Base-by-base conservation (phyloP, 2,329 filamentous ascomycete species). In the Cordyceps tenuipes region DNA sequence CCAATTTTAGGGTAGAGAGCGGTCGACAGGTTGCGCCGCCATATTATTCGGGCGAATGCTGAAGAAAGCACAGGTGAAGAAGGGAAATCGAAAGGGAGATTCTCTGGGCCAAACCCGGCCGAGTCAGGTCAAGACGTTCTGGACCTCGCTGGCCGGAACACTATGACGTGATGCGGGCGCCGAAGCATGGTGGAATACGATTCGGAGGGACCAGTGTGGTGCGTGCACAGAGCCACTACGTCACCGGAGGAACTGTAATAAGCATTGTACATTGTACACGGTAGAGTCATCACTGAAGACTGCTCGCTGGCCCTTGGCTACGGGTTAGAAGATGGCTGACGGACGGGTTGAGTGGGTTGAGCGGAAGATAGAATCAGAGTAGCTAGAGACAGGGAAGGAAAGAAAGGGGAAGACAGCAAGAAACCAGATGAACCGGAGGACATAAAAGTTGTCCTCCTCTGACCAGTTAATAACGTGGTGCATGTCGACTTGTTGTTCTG, bases 111-210 rank as follows among this genome's bases (percentile, higher is more conserved):
- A 36, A 29, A 3, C 23, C 56, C 13, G 17, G 47, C 36, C 56
- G 46, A 51, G 47, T 50, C 46, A 51, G 56, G 47, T n/a, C n/a
- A 21, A 51, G 47, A 58, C 39, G 56, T 43, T 58, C 56, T 58
- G 56, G 56, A 58, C 56, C 56, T 58, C 34, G 47, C 46, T 23
- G 56, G 26, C 46, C 48, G 36, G 56, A 12, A 58, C 47, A 50
- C 47, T 44, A 51, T 58, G 56, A 58, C 56, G 56, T 58, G 46
- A 58, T 50, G 46, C 19, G 56, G 34, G 34, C 39, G 46, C 34
- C 56, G 9, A 51, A 51, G 34, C 56, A 58, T 48, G 43, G 39
- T 31, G 19, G 54, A 44, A 55, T 46, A 44, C 52, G 52, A 46
- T 44, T 41, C 19, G 29, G 46, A 39, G 56, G 17, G 29, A 58